A percentile compares a stretch with the other conserved stretches of the same genome.
Conservation (phyloP, 352 stramenopile species). For the Globisporangium irregulare region DNA sequence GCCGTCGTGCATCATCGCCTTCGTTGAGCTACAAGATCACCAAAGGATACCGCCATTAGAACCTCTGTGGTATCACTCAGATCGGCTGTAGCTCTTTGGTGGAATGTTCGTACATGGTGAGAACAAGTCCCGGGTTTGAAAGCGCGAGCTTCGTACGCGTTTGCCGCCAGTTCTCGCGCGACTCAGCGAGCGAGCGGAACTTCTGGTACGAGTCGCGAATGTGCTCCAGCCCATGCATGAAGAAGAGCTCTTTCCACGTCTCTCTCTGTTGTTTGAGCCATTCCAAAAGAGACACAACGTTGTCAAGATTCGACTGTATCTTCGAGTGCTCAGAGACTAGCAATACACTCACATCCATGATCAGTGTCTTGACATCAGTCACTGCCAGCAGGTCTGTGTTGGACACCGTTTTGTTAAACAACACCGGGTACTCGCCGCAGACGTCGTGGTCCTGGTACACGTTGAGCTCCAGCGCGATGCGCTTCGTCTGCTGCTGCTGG, state of each 20-base stretch:
- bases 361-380: constrained; percentile 75
- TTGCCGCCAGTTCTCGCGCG: constrained; percentile 74
- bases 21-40: constrained; percentile 47
- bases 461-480: constrained; percentile 66
- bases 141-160: constrained; percentile 71
- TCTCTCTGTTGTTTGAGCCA: constrained; percentile 22
- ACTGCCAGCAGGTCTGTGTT: constrained; percentile 62
- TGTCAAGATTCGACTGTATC: neutral
- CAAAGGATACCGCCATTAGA: neutral
- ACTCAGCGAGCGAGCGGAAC: constrained; percentile 56
- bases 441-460: constrained; percentile 83
- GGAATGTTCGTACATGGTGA: constrained; percentile 50
- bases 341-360: constrained; percentile 62
- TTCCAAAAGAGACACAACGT: neutral
- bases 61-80: neutral
- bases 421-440: constrained; percentile 62
- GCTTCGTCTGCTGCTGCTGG: constrained; percentile 33
- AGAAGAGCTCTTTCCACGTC: constrained; percentile 79
- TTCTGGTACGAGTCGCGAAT: constrained; percentile 53
- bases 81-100: neutral
- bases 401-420: constrained; percentile 58
- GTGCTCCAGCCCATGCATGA: constrained; percentile 67
- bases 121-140: constrained; percentile 57
- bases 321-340: neutral
- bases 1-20: constrained; percentile 83